A percentile compares a stretch with the other conserved stretches of the same genome.
phyloP scores from a whole-genome alignment of 1,139 yeast genomes.

The Kodamaea derodonti region DNA sequence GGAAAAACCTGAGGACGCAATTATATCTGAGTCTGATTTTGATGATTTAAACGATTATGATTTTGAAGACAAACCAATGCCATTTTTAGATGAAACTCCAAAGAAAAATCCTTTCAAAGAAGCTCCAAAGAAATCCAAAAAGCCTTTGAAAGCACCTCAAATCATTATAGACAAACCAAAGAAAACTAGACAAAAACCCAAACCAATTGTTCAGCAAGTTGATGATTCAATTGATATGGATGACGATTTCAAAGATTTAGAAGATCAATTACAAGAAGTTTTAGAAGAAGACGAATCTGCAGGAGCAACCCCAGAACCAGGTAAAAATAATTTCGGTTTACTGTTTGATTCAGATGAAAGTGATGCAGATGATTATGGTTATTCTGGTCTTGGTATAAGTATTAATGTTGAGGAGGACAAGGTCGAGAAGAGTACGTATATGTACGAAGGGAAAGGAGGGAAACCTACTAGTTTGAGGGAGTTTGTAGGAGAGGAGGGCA shows the following conservation, averaged over 20 bases:
- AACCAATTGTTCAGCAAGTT: constrained; percentile 11
- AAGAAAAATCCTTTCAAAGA: not conserved
- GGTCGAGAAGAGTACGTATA: not conserved
- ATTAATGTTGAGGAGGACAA: constrained; percentile 21
- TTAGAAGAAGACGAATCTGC: constrained; percentile 24
- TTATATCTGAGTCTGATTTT: constrained; percentile 35
- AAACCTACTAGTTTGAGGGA: constrained; percentile 42
- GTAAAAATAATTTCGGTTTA: constrained; percentile 2
- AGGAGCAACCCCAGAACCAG: constrained; percentile 3
- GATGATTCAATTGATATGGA: constrained; percentile 22
- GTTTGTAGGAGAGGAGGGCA: constrained; percentile 31
- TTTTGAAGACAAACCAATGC: constrained; percentile 9
- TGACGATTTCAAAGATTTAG: constrained; percentile 45
- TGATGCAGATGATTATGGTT: constrained; percentile 24
- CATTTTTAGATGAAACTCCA: not conserved
- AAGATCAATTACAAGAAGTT: constrained; percentile 43
- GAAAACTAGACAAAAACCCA: constrained; percentile 2
- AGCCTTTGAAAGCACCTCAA: constrained; percentile 2
- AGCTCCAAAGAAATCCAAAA: constrained; percentile 3
- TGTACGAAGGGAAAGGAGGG: constrained; percentile 4
- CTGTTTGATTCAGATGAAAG: constrained; percentile 23
- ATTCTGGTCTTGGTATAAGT: constrained; percentile 13
- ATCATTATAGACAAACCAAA: not conserved
- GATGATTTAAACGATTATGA: constrained; percentile 31
- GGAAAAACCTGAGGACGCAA: constrained; percentile 20